Evolutionary conservation across 192 early-diverging fungal species (phyloP).

Genomic region (Coemansia sp.): DNA sequence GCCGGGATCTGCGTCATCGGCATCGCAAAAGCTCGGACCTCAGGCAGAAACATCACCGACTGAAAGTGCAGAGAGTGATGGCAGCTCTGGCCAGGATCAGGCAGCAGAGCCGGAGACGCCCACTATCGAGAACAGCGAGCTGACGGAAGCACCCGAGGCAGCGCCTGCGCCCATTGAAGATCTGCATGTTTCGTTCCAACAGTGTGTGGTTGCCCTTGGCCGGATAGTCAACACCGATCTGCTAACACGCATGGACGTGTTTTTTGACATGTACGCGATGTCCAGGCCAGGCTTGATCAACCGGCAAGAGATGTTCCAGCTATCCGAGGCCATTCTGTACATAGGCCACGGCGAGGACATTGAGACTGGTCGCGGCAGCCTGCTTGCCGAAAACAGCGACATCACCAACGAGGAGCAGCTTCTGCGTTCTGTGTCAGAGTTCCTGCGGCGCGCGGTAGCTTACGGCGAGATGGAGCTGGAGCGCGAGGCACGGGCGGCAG

Average conservation of each 20-base stretch:
- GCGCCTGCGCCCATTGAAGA: constrained; percentile 15
- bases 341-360: constrained; percentile 54
- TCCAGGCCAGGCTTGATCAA: constrained; percentile 63
- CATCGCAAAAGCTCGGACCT: constrained; percentile 28
- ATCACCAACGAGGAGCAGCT: constrained; percentile 53
- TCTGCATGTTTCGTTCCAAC: constrained; percentile 68
- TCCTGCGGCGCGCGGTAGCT: constrained; percentile 25
- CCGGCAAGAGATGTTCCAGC: constrained; percentile 76
- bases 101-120: background rate
- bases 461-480: constrained; percentile 19
- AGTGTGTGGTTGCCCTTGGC: constrained; percentile 75
- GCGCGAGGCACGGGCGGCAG: background rate
- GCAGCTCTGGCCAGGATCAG: background rate
- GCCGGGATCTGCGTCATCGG: background rate
- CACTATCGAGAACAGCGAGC: background rate
- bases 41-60: constrained; percentile 54
- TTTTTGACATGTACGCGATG: constrained; percentile 80
- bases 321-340: constrained; percentile 85
- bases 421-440: constrained; percentile 42
- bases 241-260: constrained; percentile 72
- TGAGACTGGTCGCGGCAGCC: constrained; percentile 17
- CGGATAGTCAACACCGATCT: constrained; percentile 75
- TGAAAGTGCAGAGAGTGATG: background rate
- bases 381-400: constrained; percentile 5
- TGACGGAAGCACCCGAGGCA: background rate